Percentiles rank a stretch among this genome's conserved stretches.
Evolutionary conservation across 495 filamentous ascomycete species (phyloP).

Genomic region (Hypoxylon crocopeplum): DNA sequence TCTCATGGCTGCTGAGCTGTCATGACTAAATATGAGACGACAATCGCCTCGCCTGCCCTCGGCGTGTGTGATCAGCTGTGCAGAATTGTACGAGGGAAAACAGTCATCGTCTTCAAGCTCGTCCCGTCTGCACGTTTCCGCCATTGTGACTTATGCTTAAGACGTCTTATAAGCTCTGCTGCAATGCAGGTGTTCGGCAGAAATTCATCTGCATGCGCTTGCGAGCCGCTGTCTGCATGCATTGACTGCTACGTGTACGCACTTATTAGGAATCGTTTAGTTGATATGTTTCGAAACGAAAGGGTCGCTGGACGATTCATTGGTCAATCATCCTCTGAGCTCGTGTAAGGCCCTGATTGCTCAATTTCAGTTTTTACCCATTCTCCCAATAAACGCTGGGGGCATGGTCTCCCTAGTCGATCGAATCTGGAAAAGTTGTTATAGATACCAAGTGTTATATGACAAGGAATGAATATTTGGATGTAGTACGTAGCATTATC

Average conservation of each 20-base stretch:
- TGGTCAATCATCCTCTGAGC: conserved; percentile 15
- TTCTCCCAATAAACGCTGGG: conserved; percentile 1
- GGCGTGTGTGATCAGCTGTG: conserved; percentile 32
- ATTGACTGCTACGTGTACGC: conserved; percentile 19
- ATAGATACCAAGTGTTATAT: conserved; percentile 19
- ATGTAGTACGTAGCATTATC: not conserved
- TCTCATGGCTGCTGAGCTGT: not conserved
- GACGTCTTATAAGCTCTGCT: conserved; percentile 18
- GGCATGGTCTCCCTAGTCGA: conserved; percentile 14
- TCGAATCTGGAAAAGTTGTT: conserved; percentile 28
- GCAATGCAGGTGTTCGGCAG: conserved; percentile 35
- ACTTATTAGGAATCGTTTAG: conserved; percentile 1
- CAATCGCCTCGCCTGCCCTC: conserved; percentile 15
- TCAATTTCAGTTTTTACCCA: conserved; percentile 9
- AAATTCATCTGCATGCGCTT: conserved; percentile 18
- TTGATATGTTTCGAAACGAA: conserved; percentile 34
- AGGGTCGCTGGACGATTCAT: not conserved
- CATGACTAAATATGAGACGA: conserved; percentile 17
- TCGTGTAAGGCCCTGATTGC: conserved; percentile 22
- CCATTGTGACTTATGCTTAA: conserved; percentile 36
- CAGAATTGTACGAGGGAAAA: conserved; percentile 2
- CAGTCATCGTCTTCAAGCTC: conserved; percentile 1
- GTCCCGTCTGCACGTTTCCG: conserved; percentile 16
- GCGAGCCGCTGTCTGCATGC: conserved; percentile 18
- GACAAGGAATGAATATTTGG: conserved; percentile 10